phyloP scores from a whole-genome alignment of 768 basidiomycete species.

The Russula brevipes region DNA sequence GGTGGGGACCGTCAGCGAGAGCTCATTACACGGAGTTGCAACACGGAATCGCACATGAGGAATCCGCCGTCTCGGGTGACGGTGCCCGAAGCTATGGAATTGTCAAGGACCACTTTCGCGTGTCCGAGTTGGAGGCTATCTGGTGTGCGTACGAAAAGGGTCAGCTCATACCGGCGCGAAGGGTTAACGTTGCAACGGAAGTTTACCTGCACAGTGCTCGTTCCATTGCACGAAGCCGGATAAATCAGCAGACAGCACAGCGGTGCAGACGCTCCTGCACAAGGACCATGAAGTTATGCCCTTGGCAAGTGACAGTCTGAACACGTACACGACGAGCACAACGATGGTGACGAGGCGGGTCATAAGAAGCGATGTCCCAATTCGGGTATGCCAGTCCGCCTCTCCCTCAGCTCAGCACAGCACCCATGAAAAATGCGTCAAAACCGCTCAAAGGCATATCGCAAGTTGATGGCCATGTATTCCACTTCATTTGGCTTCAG shows the following conservation, averaged over 20 bases:
- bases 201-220: slow-evolving; percentile 56
- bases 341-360: slow-evolving; percentile 13
- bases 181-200: too few relatives aligned
- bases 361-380: slow-evolving; percentile 11
- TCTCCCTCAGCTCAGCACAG: not conserved
- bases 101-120: slow-evolving; percentile 56
- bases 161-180: slow-evolving; percentile 12
- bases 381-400: not conserved
- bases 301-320: not conserved
- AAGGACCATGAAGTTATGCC: not conserved
- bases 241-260: slow-evolving; percentile 46
- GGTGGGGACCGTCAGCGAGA: slow-evolving; percentile 12
- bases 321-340: slow-evolving; percentile 14
- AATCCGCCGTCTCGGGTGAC: slow-evolving; percentile 58
- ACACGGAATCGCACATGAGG: slow-evolving; percentile 48
- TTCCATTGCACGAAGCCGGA: slow-evolving; percentile 65
- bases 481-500: slow-evolving; percentile 83
- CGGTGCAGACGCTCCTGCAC: slow-evolving; percentile 7
- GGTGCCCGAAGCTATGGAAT: slow-evolving; percentile 48
- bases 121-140: slow-evolving; percentile 42
- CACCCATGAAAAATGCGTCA: slow-evolving; percentile 63
- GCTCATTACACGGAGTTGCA: not conserved
- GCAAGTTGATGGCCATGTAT: slow-evolving; percentile 91
- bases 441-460: slow-evolving; percentile 91
- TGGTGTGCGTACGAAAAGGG: slow-evolving; percentile 17